These are phyloP conservation scores for Paracoccidioides brasiliensis DNA, from an alignment of 2,329 filamentous ascomycete species.

Conservation along the genomic window DNA sequence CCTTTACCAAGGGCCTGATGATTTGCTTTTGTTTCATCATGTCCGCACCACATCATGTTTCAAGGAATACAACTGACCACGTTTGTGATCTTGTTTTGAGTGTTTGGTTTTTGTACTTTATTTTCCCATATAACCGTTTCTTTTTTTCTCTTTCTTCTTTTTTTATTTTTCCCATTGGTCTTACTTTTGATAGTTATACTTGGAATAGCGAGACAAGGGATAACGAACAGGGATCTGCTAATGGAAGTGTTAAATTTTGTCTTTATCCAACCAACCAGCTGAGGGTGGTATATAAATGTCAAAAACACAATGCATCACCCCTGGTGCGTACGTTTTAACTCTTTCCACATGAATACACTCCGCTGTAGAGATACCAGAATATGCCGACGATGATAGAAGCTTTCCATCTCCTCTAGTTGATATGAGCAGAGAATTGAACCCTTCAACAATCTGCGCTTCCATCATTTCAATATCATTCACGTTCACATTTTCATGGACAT, in stretches of 20 bases:
- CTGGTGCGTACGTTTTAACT: conserved; percentile 50
- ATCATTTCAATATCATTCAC: conserved; percentile 30
- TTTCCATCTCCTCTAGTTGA: conserved; percentile 7
- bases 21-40: background rate
- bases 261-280: background rate
- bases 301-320: conserved; percentile 49
- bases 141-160: background rate
- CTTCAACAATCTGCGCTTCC: conserved; percentile 25
- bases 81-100: background rate
- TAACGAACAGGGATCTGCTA: background rate
- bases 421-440: conserved; percentile 25
- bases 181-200: background rate
- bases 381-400: background rate
- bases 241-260: background rate
- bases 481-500: conserved; percentile 49
- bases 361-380: background rate
- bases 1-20: background rate
- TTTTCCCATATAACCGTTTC: background rate
- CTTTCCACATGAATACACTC: conserved; percentile 33
- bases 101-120: background rate
- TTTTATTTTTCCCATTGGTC: no score
- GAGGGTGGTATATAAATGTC: conserved; percentile 33
- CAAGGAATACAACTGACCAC: background rate
- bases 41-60: background rate
- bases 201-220: background rate